Evolutionary conservation across 2,329 filamentous ascomycete genomes (phyloP), one percentile per base, ranked within the genome.

Genomic region (Sporothrix phasma): DNA sequence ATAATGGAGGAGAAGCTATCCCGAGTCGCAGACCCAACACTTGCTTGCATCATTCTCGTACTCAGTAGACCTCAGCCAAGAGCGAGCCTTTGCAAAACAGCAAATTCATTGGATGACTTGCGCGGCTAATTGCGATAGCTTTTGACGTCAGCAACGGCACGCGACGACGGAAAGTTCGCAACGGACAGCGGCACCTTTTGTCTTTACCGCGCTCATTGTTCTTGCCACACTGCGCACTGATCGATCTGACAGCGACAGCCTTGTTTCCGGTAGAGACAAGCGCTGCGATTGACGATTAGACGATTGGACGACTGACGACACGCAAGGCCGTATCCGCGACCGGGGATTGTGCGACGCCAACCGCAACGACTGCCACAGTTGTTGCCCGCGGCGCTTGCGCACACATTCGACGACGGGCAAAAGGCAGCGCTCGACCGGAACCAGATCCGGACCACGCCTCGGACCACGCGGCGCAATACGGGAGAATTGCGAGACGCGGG

Each of bases 251-350:
- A 58, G n/a, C 34, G 34, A 29, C 54, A 58, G 37, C 34, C 34
- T 58, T 41, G 19, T 13, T 41, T 43, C 34, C 22, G 2, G 5
- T 34, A 24, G 15, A 19, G 56, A 17, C 15, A 47, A 61, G 22
- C 24, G 11, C 49, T 51, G 62, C 63, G 54, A 63, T 66, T 60
- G 60, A 59, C 63, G 54, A 63, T 66, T 60, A 54, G 51, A 43
- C 22, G 22, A 45, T 31, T 11, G n/a, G n/a, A n/a, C n/a, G n/a
- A n/a, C n/a, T 3, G 56, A 31, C 56, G 31, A 24, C 51, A 11
- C 24, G 19, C 19, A 29, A 53, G 8, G 4, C 5, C 10, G 15
- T 6, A 22, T 13, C n/a, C 4, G 31, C 17, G 8, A 22, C 31
- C 11, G 31, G 31, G n/a, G 1, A 13, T 54, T 34, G 29, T 22